Base-by-base conservation (phyloP, 441 rosid genomes). In the Mallotus japonicus region DNA sequence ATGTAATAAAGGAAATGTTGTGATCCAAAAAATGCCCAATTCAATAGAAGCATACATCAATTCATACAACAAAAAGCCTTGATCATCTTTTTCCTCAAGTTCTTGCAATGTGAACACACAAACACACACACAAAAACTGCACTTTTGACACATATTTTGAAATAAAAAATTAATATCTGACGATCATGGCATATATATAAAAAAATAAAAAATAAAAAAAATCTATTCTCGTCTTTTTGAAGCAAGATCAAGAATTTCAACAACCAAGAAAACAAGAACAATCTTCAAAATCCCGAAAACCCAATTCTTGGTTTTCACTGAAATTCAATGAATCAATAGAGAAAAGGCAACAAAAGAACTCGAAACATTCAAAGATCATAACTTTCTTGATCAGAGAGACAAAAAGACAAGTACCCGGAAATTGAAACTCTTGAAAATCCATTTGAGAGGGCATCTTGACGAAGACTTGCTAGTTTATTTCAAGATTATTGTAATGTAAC, bases 341-440 rank as follows among this genome's bases (percentile, higher is more conserved):
- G 64, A 17, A 69, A 17, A 13, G 50, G 8, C 19, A 14, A 58
- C 44, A 49, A 42, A 37, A 66, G 44, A 50, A 9, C 4, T 32
- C 34, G 24, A 46, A 55, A 68, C 1, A 44, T 15, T 50, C 47
- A 7, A 44, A 55, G 15, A 61, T 5, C 10, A 22, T 16, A 11
- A 10, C 8, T 7, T 58, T 32, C 9, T 51, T 54, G 20, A 9
- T 24, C 61, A 40, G 9, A 16, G 44, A 13, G 8, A 53, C 24
- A 13, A 11, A 24, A 28, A 59, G 58, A 68, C 70, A n/a, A 62
- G 22, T n/a, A 78, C 82, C 82, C 62, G 76, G 47, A 60, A 54
- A 76, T 37, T 67, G 65, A 62, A 70, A 71, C 62, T 81, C 74
- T 40, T 71, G 78, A n/a, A 76, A 56, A 42, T 53, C 58, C 14